Evolutionary conservation across 768 basidiomycete species (phyloP).

Genomic region (Gloeophyllum trabeum): DNA sequence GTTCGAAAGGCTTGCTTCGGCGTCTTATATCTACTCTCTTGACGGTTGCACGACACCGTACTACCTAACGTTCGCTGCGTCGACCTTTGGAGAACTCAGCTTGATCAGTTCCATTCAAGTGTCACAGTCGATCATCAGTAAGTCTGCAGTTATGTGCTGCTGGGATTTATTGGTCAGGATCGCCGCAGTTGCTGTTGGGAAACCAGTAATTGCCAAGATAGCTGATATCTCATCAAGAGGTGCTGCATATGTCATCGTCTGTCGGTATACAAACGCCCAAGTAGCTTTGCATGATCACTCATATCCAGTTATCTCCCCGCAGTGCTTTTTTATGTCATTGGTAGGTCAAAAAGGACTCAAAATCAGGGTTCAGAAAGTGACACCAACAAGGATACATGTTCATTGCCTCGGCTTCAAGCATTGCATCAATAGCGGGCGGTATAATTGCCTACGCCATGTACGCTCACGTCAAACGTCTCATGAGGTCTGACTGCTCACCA

Average conservation of each 20-base stretch:
- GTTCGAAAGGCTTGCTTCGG: conserved; percentile 38
- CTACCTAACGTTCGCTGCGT: conserved; percentile 49
- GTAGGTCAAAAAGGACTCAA: too few species aligned
- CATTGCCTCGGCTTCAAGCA: conserved; percentile 37
- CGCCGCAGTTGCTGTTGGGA: conserved; percentile 31
- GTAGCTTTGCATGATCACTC: too few species aligned
- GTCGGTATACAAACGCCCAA: conserved; percentile 27
- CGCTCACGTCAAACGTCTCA: too few species aligned
- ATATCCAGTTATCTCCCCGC: too few species aligned
- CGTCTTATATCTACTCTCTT: conserved; percentile 69
- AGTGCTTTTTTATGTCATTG: too few species aligned
- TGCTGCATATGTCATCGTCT: conserved; percentile 43
- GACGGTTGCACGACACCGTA: conserved; percentile 59
- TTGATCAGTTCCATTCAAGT: conserved; percentile 43
- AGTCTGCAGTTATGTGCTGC: conserved; percentile 7
- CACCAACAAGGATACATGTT: conserved; percentile 44
- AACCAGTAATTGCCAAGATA: conserved; percentile 66
- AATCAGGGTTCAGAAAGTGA: too few species aligned
- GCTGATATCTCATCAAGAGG: conserved; percentile 64
- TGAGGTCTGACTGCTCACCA: conserved; percentile 13
- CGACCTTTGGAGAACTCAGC: conserved; percentile 39
- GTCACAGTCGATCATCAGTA: conserved; percentile 44
- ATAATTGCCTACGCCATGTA: conserved; percentile 49
- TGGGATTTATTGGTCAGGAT: not conserved
- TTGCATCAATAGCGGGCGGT: conserved; percentile 36